Base-by-base conservation (phyloP, 1,139 yeast genomes). In the Suhomyces maxii region DNA sequence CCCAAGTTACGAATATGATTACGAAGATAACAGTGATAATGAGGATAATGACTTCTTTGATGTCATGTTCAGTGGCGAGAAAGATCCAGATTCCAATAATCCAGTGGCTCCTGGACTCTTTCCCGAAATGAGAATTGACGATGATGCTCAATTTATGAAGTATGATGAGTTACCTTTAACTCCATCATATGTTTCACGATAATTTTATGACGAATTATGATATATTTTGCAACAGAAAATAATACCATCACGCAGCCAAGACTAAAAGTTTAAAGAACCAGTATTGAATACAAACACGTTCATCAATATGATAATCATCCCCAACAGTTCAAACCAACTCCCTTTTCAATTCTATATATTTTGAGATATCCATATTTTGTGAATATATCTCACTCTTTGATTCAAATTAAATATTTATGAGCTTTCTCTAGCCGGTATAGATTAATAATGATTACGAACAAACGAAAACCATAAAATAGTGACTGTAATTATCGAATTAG, bases 51-150 rank as follows among this genome's bases (percentile, higher is more conserved):
- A 49, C 34, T 28, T 9, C n/a, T 28, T 28, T 28, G 31, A 28
- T 28, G 31, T 5, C 7, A 9, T 28, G 23, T 18, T 18, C 23
- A 18, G 23, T 18, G 6, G 23, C 7, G 7, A 9, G 4, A 28
- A 28, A 28, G 11, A 39, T 9, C 6, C 31, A 28, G 31, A 28
- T 9, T 11, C 62, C 39, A 48, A 60, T 9, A 69, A 60, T 36
- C 60, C 60, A 11, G 50, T 62, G n/a, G 59, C 55, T 1, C 77
- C 76, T 0, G 76, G 73, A 0, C 59, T 73, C 8, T 73, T 72
- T 49, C 78, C 78, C 2, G 51, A 53, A 14, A 68, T 73, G 73
- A 56, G 67, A 31, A 48, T 66, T 13, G 49, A 53, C 37, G 65
- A 61, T 46, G 54, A 49, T n/a, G 48, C 46, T 10, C 56, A 57